A percentile compares a stretch with the other conserved stretches of the same genome.
Evolutionary conservation across 2,329 filamentous ascomycete genomes (phyloP).

Genomic region (Escovopsis sp.): DNA sequence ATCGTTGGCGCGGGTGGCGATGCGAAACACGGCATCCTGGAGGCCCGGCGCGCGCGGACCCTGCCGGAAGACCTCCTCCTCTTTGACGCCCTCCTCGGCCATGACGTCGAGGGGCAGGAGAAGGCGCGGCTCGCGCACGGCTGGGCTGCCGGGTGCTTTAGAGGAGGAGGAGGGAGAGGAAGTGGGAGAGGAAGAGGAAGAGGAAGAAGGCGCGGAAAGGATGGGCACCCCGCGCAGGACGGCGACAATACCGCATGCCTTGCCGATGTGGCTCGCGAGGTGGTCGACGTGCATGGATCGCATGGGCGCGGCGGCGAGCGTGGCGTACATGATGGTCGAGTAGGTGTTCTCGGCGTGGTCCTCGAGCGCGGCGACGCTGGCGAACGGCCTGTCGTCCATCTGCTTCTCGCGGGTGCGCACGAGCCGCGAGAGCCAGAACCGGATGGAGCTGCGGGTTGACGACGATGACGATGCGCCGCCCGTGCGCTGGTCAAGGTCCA

Average conservation of each 20-base stretch:
- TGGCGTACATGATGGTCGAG: slow-evolving; percentile 80
- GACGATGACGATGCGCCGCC: too few relatives aligned
- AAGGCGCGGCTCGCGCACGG: slow-evolving; percentile 35
- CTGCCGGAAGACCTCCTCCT: slow-evolving; percentile 77
- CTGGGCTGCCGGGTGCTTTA: slow-evolving; percentile 7
- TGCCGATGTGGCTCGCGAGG: slow-evolving; percentile 86
- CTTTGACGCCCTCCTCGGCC: slow-evolving; percentile 62
- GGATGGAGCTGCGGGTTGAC: slow-evolving; percentile 37
- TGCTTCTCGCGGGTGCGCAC: slow-evolving; percentile 70
- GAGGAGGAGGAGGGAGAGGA: slow-evolving; percentile 25
- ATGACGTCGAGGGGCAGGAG: slow-evolving; percentile 81
- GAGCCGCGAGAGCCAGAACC: slow-evolving; percentile 61
- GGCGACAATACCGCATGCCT: slow-evolving; percentile 76
- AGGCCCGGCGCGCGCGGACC: slow-evolving; percentile 68
- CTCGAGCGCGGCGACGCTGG: slow-evolving; percentile 58
- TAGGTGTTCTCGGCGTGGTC: slow-evolving; percentile 91
- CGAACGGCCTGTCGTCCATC: slow-evolving; percentile 70
- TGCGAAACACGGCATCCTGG: slow-evolving; percentile 77
- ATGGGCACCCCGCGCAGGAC: slow-evolving; percentile 77
- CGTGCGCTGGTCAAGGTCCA: slow-evolving; percentile 36
- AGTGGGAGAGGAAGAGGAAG: slow-evolving; percentile 18
- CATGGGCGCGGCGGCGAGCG: slow-evolving; percentile 63
- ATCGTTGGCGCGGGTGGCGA: slow-evolving; percentile 88
- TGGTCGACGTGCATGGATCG: slow-evolving; percentile 79
- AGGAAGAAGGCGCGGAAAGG: slow-evolving; percentile 55